Evolutionary conservation across 1,284 basidiomycete genomes (phyloP), one percentile per base, ranked within the genome.

Genomic region (Fomitopsis schrenkii): DNA sequence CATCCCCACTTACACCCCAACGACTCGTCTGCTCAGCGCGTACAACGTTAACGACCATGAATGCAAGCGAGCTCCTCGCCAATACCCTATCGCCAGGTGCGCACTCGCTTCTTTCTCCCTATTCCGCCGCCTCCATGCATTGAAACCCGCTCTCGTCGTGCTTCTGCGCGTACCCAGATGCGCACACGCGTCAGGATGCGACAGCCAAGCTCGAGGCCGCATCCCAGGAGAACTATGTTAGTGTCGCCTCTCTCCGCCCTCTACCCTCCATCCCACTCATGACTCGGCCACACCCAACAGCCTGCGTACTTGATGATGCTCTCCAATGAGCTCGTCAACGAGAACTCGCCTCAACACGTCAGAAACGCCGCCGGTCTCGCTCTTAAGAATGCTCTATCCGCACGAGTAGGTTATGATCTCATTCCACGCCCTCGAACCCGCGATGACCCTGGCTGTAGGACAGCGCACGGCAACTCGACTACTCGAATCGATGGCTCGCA

Each of bases 321-420:
- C 64, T 90, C 91, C 36, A 77, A 84, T 14, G 92, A 95, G 69
- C 85, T 97, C 54, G 85, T 87, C 40, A 90, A 93, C 67, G 92
- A 94, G 73, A 78, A 70, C 52, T 84, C 84, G 9, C 81, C 81
- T n/a, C 70, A 88, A 42, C 89, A 94, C 75, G 86, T 97, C 58
- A 85, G 97, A 68, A 96, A 94, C 71, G 95, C 97, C 17, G 95
- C 97, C 28, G 96, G 95, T 75, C 83, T 99, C 57, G 96, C 96
- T 19, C 83, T 99, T 78, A 99, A 99, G 86, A 99, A 99, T 75
- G 88, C 95, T 62, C 79, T 99, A 62, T 87, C 89, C 46, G 94
- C 96, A 63, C 83, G 94, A 71, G 94, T 96, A 79, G 74, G 91
- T 55, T 52, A 58, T 54, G 57, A 40, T 65, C 58, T 30, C 62